Evolutionary conservation across 2,329 filamentous ascomycete genomes (phyloP).

Genomic region (Lecanosticta acicola): DNA sequence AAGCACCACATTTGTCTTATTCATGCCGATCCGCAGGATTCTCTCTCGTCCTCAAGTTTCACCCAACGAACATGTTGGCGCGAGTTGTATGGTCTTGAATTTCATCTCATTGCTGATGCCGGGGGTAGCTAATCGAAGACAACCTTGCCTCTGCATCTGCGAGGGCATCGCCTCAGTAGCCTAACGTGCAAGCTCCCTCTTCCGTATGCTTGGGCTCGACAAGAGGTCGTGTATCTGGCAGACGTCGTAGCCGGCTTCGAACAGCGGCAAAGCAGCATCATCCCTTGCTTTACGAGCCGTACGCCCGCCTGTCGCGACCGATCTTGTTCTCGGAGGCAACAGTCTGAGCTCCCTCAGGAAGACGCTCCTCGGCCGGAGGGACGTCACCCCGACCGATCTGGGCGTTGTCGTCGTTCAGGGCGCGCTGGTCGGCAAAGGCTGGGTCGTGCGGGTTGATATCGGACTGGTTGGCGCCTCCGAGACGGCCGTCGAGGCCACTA

Average conservation of each 20-base stretch:
- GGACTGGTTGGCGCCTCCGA: conserved; percentile 24
- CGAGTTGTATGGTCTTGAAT: no score
- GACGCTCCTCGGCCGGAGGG: conserved; percentile 32
- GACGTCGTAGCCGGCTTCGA: not conserved
- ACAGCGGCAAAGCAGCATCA: not conserved
- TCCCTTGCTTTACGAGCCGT: not conserved
- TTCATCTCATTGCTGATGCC: no score
- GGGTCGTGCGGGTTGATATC: conserved; percentile 31
- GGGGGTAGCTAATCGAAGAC: no score
- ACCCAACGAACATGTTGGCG: no score
- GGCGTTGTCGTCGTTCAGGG: conserved; percentile 34
- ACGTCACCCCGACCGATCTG: conserved; percentile 31
- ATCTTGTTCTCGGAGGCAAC: conserved; percentile 25
- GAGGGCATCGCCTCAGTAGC: no score
- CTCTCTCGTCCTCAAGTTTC: no score
- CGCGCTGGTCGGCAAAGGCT: conserved; percentile 34
- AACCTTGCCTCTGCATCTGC: no score
- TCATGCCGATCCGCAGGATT: no score
- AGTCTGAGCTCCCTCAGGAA: conserved; percentile 28
- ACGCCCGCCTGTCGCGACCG: not conserved
- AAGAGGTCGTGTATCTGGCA: not conserved
- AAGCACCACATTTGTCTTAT: no score
- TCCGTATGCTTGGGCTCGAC: not conserved
- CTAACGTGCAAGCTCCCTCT: not conserved
- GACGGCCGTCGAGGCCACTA: conserved; percentile 42